A percentile compares a stretch with the other conserved stretches of the same genome.
phyloP scores from a whole-genome alignment of 1,139 yeast genomes.

The Yueomyces sp. region DNA sequence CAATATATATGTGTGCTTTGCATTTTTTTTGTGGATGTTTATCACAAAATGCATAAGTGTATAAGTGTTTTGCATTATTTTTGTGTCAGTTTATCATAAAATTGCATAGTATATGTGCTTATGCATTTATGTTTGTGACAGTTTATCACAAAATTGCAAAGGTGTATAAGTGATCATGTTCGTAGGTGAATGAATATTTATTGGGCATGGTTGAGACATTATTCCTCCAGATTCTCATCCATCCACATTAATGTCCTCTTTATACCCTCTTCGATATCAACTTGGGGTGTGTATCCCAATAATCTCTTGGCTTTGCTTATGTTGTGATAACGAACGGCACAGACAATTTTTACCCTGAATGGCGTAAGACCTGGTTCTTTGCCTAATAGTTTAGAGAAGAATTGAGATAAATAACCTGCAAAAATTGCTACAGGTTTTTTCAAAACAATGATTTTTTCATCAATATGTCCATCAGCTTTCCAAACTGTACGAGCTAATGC shows the following conservation, averaged over 20 bases:
- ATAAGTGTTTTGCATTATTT: too few relatives aligned
- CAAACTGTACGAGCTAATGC: slow-evolving; percentile 92
- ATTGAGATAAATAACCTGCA: slow-evolving; percentile 70
- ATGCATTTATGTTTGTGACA: too few relatives aligned
- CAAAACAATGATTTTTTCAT: slow-evolving; percentile 55
- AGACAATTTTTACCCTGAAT: slow-evolving; percentile 81
- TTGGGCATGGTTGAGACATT: too few relatives aligned
- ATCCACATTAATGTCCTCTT: slow-evolving; percentile 74
- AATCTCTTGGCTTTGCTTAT: slow-evolving; percentile 72
- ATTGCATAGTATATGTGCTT: too few relatives aligned
- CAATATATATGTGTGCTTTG: too few relatives aligned
- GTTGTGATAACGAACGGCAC: slow-evolving; percentile 93
- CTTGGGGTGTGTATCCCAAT: slow-evolving; percentile 72
- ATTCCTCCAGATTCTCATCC: slow-evolving; percentile 39
- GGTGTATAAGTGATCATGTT: too few relatives aligned
- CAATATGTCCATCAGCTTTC: slow-evolving; percentile 89
- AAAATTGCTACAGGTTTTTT: slow-evolving; percentile 61
- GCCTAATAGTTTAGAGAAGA: slow-evolving; percentile 53
- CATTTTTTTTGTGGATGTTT: too few relatives aligned
- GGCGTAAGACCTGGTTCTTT: slow-evolving; percentile 95
- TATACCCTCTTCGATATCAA: slow-evolving; percentile 74
- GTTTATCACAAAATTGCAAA: too few relatives aligned
- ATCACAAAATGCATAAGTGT: too few relatives aligned
- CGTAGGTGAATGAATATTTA: too few relatives aligned
- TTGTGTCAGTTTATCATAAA: too few relatives aligned